Conservation (phyloP, 2,329 filamentous ascomycete genomes). For the Aspergillus fumigatus region DNA sequence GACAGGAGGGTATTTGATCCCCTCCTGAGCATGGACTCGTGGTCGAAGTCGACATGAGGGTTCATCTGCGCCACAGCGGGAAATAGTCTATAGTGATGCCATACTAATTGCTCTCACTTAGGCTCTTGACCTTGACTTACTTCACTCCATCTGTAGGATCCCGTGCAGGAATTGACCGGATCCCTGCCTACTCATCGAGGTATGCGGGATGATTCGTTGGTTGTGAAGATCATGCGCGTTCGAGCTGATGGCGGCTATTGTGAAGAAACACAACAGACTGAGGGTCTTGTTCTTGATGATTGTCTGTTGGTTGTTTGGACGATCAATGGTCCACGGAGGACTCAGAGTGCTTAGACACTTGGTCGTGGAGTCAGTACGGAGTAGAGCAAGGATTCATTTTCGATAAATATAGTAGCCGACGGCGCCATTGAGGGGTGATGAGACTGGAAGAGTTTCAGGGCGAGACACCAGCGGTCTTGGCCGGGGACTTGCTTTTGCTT, state of each 20-base stretch:
- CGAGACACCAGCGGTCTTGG: slow-evolving; percentile 6
- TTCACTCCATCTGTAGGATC: background rate
- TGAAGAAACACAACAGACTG: background rate
- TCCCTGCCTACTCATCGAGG: background rate
- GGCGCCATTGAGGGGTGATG: background rate
- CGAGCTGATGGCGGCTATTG: background rate
- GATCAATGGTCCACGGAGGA: no score
- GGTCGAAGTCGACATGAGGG: background rate
- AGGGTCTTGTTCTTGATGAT: no score
- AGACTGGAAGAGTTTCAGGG: slow-evolving; percentile 2
- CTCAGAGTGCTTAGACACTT: background rate
- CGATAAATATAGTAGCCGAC: background rate
- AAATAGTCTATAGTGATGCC: background rate
- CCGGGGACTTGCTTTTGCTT: background rate
- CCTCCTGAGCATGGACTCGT: background rate
- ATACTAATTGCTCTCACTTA: background rate
- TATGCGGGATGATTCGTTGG: background rate
- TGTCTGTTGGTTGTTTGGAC: background rate
- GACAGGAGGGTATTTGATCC: no score
- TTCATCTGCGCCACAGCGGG: no score
- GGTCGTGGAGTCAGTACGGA: background rate
- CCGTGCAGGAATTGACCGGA: background rate
- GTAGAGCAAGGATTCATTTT: background rate
- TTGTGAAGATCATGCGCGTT: background rate
- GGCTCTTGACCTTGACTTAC: background rate